phyloP scores from a whole-genome alignment of 2,329 filamentous ascomycete species.

The Ceratocystis alfenasii region DNA sequence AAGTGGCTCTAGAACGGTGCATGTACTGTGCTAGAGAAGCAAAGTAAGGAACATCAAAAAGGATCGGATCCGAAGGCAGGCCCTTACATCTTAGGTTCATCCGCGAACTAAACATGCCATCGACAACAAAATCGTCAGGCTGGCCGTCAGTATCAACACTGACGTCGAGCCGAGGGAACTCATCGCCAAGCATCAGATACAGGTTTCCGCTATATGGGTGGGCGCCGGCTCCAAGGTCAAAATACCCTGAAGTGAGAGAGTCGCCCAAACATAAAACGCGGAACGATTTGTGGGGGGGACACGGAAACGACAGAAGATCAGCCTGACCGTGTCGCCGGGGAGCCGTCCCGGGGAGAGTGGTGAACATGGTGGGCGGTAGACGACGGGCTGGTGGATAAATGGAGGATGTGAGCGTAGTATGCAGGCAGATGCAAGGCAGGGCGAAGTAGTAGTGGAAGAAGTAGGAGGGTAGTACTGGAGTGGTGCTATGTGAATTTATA shows the following conservation, averaged over 20 bases:
- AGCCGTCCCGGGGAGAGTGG: conserved; percentile 13
- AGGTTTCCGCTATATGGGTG: conserved; percentile 46
- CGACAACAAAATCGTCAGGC: conserved; percentile 40
- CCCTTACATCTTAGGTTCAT: conserved; percentile 31
- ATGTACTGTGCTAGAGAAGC: not conserved
- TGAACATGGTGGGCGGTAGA: conserved; percentile 16
- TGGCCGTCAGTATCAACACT: conserved; percentile 37
- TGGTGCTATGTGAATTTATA: conserved; percentile 5
- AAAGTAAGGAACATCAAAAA: not conserved
- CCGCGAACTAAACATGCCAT: conserved; percentile 28
- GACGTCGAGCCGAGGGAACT: conserved; percentile 35
- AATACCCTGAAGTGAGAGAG: conserved; percentile 50
- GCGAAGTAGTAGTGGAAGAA: not conserved
- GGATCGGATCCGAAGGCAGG: not conserved
- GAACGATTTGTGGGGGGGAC: conserved; percentile 28
- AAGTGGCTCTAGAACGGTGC: not conserved
- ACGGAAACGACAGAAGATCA: not conserved
- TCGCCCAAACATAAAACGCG: conserved; percentile 53
- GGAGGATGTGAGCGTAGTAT: not conserved
- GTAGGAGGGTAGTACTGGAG: not conserved
- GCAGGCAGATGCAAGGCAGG: not conserved
- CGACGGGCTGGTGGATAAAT: not conserved
- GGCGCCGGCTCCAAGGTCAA: conserved; percentile 31
- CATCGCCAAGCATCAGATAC: conserved; percentile 35
- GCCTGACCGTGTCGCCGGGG: conserved; percentile 11